A percentile compares a stretch with the other conserved stretches of the same genome.
phyloP scores from a whole-genome alignment of 129 eudicot species.

The Heracleum sosnowskyi region DNA sequence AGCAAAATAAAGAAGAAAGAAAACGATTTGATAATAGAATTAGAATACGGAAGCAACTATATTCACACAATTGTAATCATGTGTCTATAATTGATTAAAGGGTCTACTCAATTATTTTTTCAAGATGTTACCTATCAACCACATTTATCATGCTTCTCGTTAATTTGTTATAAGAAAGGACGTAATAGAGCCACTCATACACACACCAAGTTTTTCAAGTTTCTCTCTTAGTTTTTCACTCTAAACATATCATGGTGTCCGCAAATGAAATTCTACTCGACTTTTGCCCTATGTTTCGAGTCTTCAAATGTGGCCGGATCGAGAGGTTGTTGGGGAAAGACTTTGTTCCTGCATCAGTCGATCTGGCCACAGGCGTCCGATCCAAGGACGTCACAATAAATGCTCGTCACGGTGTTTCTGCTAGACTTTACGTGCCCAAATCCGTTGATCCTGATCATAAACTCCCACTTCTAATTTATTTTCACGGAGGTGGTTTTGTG shows the following conservation, averaged over 20 bases:
- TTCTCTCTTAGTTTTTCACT: not conserved
- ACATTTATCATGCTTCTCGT: no score
- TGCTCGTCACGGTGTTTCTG: constrained; percentile 13
- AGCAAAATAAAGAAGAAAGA: no score
- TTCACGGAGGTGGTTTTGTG: constrained; percentile 29
- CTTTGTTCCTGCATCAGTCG: constrained; percentile 5
- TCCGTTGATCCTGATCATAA: not conserved
- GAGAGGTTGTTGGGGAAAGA: not conserved
- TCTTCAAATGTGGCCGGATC: constrained; percentile 18
- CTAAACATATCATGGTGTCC: not conserved
- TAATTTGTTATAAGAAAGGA: not conserved
- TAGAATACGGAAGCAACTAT: no score
- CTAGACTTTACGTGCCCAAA: constrained; percentile 24
- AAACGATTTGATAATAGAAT: no score
- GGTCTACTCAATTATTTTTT: no score
- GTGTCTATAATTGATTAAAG: no score
- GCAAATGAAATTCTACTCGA: not conserved
- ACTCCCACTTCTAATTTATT: constrained; percentile 19
- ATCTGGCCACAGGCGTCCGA: constrained; percentile 19
- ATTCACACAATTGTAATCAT: no score
- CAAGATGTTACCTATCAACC: no score
- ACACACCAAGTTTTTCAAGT: not conserved
- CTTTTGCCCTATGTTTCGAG: constrained; percentile 9
- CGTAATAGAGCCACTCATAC: not conserved
- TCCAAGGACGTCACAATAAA: constrained; percentile 22